These are phyloP conservation scores for Tritrichomonas foetus DNA, from an alignment of 208 protist species.

Conservation along the genomic window DNA sequence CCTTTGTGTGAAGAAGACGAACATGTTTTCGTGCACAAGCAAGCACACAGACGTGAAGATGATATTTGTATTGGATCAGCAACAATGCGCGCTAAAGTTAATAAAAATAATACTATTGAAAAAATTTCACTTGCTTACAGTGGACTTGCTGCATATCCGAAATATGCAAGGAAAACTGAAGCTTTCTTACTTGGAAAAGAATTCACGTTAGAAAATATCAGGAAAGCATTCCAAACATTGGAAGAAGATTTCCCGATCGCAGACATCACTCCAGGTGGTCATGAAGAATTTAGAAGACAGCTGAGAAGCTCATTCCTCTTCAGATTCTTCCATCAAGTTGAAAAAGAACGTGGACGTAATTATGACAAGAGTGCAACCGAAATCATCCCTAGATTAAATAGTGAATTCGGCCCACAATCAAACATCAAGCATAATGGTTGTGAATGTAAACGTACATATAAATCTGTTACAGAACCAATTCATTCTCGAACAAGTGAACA, in stretches of 20 bases:
- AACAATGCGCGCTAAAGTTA: conserved; percentile 51
- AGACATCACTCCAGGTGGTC: conserved; percentile 60
- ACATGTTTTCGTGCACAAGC: conserved; percentile 66
- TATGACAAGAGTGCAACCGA: not conserved
- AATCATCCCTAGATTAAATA: not conserved
- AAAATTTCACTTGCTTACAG: conserved; percentile 56
- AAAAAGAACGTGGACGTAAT: not conserved
- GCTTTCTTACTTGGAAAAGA: conserved; percentile 53
- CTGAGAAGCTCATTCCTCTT: conserved; percentile 68
- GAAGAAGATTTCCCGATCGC: conserved; percentile 45
- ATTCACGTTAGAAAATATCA: conserved; percentile 37
- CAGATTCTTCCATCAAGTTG: conserved; percentile 66
- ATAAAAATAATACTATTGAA: conserved; percentile 43
- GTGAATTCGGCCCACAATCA: not conserved
- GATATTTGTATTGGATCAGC: conserved; percentile 73
- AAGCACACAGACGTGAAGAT: conserved; percentile 67
- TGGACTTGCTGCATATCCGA: conserved; percentile 49
- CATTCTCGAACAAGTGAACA: conserved; percentile 55
- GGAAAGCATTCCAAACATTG: not conserved
- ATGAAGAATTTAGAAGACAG: conserved; percentile 62
- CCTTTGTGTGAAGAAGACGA: conserved; percentile 52
- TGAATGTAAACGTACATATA: not conserved
- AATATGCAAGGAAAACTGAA: conserved; percentile 50
- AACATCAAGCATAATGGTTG: not conserved
- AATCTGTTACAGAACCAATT: not conserved